A percentile compares a stretch with the other conserved stretches of the same genome.
Conservation (phyloP, 805 yeast genomes). For the Komagataella pastoris region DNA sequence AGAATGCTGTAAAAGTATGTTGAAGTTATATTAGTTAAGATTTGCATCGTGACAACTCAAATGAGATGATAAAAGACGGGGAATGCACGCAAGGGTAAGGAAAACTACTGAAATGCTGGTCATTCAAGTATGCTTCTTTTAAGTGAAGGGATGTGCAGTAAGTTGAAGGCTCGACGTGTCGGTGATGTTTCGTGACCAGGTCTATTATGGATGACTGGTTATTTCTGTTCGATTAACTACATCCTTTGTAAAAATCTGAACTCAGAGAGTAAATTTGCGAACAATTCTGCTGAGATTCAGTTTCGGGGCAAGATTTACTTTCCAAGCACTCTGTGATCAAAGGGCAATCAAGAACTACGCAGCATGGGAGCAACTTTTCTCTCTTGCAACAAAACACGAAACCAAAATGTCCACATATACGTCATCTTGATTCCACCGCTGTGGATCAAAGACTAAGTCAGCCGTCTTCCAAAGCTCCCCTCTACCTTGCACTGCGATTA, state of each 20-base stretch:
- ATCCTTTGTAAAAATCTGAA: too few species aligned
- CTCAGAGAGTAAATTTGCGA: neutral
- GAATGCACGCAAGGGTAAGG: neutral
- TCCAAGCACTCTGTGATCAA: neutral
- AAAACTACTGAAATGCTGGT: neutral
- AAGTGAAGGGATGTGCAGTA: neutral
- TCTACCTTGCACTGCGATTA: neutral
- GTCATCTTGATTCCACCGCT: neutral
- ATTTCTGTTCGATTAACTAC: neutral
- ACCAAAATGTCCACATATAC: neutral
- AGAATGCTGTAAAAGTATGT: conserved; percentile 80
- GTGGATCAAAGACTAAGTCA: neutral
- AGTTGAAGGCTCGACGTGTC: neutral
- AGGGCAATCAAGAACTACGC: neutral
- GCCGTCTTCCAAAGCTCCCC: neutral
- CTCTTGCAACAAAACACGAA: neutral
- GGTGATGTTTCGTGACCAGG: neutral
- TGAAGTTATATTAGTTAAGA: conserved; percentile 6
- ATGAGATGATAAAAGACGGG: neutral
- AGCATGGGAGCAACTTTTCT: neutral
- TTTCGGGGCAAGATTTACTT: neutral
- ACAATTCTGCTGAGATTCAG: neutral
- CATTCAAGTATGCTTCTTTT: neutral
- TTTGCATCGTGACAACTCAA: neutral
- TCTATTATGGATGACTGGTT: neutral